Base-by-base conservation (phyloP, 2,329 filamentous ascomycete genomes). In the Penicillium sp. region DNA sequence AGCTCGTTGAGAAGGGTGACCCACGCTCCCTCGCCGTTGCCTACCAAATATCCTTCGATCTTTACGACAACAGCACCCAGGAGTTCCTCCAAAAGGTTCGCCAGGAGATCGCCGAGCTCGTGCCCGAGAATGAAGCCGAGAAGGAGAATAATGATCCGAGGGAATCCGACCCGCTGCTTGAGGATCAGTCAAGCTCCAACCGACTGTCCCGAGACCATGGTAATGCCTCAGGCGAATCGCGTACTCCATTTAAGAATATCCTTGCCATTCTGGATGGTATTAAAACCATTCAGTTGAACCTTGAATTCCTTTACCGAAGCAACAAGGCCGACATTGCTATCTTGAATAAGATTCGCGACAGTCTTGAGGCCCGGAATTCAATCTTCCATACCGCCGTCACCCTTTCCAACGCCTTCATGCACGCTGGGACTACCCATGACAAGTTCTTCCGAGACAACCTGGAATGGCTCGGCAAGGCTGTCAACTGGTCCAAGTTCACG, bases 401-500 rank as follows among this genome's bases (percentile, higher is more conserved):
- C 1, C 93, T 98, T 59, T 93, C 91, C 60, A 97, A 97, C 59
- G 93, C 90, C 8, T 97, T 98, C 65, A 98, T 98, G 93, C 94
- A 98, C 64, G 90, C 94, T 38, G 94, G 93, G 43, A 98, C 93
- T 1, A 96, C 91, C 0, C 93, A 95, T 57, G 93, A 98, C 70
- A 94, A 91, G 60, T 98, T 98, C 72, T 97, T 98, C 80, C 81
- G 94, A 6, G 89, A 97, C 60, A 98, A 98, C 63, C 71, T 98
- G 16, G 93, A 98, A 53, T 98, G 93, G 93, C 73, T 98, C 3
- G 90, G 91, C 45, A 98, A 97, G 74, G 93, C 93, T 17, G 89
- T 97, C 33, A 98, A 98, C 72, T 98, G 93, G 93, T 96, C 90
- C 46, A 98, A 98, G 65, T 98, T 98, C 65, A 96, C 93, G 1